These are phyloP conservation scores for Hypericum perforatum DNA, from an alignment of 345 rosid genomes.

Conservation along the genomic window DNA sequence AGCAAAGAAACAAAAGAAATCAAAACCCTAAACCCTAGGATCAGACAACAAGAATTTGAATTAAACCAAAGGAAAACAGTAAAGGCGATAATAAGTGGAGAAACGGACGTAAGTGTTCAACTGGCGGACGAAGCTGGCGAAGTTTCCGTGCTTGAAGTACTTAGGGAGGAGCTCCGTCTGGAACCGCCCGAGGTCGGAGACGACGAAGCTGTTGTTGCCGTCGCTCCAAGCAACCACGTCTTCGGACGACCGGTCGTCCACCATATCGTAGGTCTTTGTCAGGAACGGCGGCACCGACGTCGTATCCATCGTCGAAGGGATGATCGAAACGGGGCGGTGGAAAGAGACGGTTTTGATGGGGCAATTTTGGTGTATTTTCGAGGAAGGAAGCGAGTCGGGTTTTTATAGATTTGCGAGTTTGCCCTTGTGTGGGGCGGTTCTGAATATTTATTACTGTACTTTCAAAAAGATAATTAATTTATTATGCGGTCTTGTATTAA, in stretches of 20 bases:
- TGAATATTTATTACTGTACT: too few relatives aligned
- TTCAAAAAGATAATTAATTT: too few relatives aligned
- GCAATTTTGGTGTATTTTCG: too few relatives aligned
- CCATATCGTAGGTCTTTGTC: constrained; percentile 19
- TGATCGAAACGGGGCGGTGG: too few relatives aligned
- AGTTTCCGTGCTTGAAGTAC: background rate
- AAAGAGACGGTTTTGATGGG: too few relatives aligned
- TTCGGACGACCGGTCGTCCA: constrained; percentile 8
- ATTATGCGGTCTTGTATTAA: too few relatives aligned
- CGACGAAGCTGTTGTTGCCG: constrained; percentile 1
- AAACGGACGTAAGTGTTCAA: background rate
- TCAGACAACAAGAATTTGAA: background rate
- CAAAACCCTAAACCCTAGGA: background rate
- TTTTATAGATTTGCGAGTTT: too few relatives aligned
- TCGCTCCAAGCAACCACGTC: background rate
- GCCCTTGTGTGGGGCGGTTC: too few relatives aligned
- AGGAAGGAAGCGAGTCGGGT: too few relatives aligned
- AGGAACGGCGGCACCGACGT: constrained; percentile 5
- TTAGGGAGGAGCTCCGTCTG: background rate
- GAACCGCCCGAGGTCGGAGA: background rate
- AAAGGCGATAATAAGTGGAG: too few relatives aligned
- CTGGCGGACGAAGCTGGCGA: constrained; percentile 1
- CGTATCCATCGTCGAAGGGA: too few relatives aligned
- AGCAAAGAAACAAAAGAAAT: background rate
- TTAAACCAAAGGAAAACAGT: background rate